These are phyloP conservation scores for Acanthamoeba triangularis DNA, from an alignment of 208 protist genomes.

Conservation along the genomic window DNA sequence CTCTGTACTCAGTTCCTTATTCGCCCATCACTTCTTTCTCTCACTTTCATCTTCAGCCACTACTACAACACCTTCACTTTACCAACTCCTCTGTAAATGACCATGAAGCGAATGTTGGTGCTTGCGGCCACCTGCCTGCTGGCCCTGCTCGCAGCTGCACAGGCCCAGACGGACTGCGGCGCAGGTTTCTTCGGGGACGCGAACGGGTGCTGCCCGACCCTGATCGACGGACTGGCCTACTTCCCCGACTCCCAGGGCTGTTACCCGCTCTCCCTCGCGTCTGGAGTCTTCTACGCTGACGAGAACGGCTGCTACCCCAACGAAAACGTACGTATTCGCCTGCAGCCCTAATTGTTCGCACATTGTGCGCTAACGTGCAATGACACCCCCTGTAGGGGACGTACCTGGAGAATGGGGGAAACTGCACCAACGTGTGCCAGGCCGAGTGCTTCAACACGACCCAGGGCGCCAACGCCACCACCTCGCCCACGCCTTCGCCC, in stretches of 20 bases:
- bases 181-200: background rate
- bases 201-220: slow-evolving; percentile 12
- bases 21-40: background rate
- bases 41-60: background rate
- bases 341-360: background rate
- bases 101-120: background rate
- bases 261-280: background rate
- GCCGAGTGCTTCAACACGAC: slow-evolving; percentile 31
- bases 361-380: no score
- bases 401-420: background rate
- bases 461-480: background rate
- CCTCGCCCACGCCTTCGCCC: background rate
- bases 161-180: background rate
- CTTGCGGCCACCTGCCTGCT: background rate
- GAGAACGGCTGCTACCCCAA: slow-evolving; percentile 31
- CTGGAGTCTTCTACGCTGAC: slow-evolving; percentile 1
- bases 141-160: background rate
- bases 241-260: slow-evolving; percentile 27
- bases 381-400: background rate
- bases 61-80: background rate
- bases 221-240: slow-evolving; percentile 1
- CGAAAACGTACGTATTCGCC: background rate
- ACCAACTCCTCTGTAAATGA: background rate
- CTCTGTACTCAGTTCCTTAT: no score
- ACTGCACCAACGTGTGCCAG: slow-evolving; percentile 15